phyloP scores from a whole-genome alignment of 2,329 filamentous ascomycete species.

The Xylaria arbuscula region DNA sequence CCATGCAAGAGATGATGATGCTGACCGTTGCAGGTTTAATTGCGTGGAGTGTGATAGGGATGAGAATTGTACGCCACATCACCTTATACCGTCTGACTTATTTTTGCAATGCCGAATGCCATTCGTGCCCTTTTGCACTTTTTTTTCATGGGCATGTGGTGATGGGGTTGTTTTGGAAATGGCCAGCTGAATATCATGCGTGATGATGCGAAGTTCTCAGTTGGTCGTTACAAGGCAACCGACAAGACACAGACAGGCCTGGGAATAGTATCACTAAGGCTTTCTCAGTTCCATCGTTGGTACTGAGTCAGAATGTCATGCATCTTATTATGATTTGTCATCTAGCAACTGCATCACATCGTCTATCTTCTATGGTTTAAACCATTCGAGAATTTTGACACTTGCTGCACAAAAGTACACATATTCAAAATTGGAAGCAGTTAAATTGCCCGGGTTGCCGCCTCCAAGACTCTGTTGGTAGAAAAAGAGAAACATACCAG shows the following conservation, averaged over 20 bases:
- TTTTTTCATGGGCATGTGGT: constrained; percentile 1
- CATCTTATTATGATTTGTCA: not conserved
- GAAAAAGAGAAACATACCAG: not conserved
- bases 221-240: not conserved
- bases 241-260: not conserved
- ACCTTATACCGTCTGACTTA: not conserved
- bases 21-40: constrained; percentile 5
- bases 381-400: not conserved
- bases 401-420: not conserved
- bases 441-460: not conserved
- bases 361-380: not conserved
- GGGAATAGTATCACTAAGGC: not conserved
- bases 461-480: not conserved
- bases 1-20: constrained; percentile 8
- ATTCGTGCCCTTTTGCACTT: constrained; percentile 11
- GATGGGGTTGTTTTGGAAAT: not conserved
- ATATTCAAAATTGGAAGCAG: not conserved
- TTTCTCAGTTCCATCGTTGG: not conserved
- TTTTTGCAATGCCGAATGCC: not conserved
- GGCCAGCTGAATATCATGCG: not conserved
- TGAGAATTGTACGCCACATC: constrained; percentile 6
- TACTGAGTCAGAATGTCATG: not conserved
- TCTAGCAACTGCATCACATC: not conserved
- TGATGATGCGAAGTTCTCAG: not conserved
- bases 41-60: not conserved